phyloP scores from a whole-genome alignment of 2,329 filamentous ascomycete species.

The Stachybotrys chartarum region DNA sequence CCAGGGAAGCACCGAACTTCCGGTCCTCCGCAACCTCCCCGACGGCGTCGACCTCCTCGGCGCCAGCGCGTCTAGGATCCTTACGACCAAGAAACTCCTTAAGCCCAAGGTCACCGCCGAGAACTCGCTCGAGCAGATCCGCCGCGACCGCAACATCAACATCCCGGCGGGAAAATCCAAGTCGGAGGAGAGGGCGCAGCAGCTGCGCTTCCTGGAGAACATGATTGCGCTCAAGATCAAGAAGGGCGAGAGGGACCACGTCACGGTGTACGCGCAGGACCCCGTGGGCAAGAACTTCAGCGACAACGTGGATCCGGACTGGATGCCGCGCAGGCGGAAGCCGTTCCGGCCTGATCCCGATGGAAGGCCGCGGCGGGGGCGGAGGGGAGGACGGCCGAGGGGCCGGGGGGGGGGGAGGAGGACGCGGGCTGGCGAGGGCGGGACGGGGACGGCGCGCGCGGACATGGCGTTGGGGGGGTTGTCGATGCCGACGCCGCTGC shows the following conservation, averaged over 20 bases:
- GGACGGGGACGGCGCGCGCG: slow-evolving; percentile 5
- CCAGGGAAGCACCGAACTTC: slow-evolving; percentile 39
- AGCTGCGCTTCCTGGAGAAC: slow-evolving; percentile 55
- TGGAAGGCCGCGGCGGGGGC: slow-evolving; percentile 8
- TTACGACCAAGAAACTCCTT: slow-evolving; percentile 58
- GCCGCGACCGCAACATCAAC: slow-evolving; percentile 34
- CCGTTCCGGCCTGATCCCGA: slow-evolving; percentile 7
- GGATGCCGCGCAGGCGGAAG: slow-evolving; percentile 23
- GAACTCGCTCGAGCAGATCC: slow-evolving; percentile 29
- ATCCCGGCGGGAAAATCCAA: slow-evolving; percentile 38
- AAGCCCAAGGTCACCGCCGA: slow-evolving; percentile 33
- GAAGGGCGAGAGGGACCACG: slow-evolving; percentile 57
- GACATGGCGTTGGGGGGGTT: slow-evolving; percentile 6
- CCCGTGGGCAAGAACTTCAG: slow-evolving; percentile 32
- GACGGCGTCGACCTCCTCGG: slow-evolving; percentile 64
- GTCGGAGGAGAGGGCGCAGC: slow-evolving; percentile 38
- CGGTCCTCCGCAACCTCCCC: slow-evolving; percentile 41
- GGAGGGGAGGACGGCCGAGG: slow-evolving; percentile 9
- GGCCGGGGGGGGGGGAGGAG: slow-evolving; percentile 5
- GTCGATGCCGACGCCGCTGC: slow-evolving; percentile 26
- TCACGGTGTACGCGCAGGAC: slow-evolving; percentile 50
- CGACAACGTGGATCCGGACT: slow-evolving; percentile 33
- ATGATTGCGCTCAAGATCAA: slow-evolving; percentile 58
- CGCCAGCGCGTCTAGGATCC: slow-evolving; percentile 62
- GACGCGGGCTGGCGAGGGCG: slow-evolving; percentile 2